A percentile compares a stretch with the other conserved stretches of the same genome.
Conservation (phyloP, 176 grass and related monocot species). For the Triticum dicoccoides region DNA sequence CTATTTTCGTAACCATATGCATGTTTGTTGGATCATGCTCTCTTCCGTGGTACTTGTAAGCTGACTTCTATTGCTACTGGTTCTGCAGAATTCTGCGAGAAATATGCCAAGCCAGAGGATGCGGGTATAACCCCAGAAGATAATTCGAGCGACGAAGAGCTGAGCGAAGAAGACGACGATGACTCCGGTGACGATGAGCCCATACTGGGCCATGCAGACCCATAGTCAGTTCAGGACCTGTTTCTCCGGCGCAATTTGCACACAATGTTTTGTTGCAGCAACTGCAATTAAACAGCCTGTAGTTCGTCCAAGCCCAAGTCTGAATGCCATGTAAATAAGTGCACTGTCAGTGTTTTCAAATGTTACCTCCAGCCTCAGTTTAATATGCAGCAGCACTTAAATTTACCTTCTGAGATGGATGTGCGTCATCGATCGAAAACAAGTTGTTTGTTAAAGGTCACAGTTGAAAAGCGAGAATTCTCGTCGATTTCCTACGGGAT, state of each 20-base stretch:
- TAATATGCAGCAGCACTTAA: constrained; percentile 8
- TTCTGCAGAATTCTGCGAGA: constrained; percentile 63
- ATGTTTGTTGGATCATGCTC: not conserved
- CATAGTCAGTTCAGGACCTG: constrained; percentile 29
- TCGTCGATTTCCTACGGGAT: too few relatives aligned
- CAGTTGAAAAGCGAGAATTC: not conserved
- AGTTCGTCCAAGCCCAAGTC: not conserved
- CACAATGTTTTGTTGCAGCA: constrained; percentile 38
- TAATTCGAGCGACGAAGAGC: constrained; percentile 67
- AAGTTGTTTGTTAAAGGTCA: not conserved
- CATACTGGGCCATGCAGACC: constrained; percentile 67
- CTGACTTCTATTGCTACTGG: constrained; percentile 14
- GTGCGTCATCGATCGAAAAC: not conserved
- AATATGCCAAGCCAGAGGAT: constrained; percentile 76
- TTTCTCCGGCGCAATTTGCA: not conserved
- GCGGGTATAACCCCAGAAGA: constrained; percentile 53
- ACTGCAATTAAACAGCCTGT: constrained; percentile 30
- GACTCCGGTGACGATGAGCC: constrained; percentile 58
- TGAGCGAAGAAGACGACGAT: constrained; percentile 73
- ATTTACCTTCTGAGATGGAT: not conserved
- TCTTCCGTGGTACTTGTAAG: not conserved
- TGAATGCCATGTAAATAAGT: constrained; percentile 53
- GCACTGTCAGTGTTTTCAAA: constrained; percentile 18
- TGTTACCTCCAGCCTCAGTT: constrained; percentile 14
- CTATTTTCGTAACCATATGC: not conserved